Evolutionary conservation across 768 basidiomycete genomes (phyloP).

Genomic region (Auricularia cornea): DNA sequence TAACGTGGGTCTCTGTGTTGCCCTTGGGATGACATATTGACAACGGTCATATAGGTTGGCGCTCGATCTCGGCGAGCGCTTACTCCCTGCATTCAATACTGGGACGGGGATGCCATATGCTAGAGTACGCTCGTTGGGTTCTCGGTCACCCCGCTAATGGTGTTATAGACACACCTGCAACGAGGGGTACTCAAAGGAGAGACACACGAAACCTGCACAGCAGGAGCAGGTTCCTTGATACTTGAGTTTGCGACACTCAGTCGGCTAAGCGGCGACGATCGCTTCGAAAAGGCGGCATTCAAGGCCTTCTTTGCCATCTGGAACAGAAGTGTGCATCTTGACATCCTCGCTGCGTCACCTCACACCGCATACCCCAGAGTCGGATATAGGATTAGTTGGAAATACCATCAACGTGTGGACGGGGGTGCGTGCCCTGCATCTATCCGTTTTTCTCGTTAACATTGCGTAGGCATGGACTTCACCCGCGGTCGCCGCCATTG

Average conservation of each 20-base stretch:
- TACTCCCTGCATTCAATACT: slow-evolving; percentile 87
- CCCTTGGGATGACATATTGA: background rate
- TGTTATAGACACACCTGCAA: slow-evolving; percentile 65
- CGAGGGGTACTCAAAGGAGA: slow-evolving; percentile 72
- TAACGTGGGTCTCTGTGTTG: background rate
- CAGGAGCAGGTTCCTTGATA: slow-evolving; percentile 87
- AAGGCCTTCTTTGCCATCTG: slow-evolving; percentile 90
- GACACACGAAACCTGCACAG: slow-evolving; percentile 82
- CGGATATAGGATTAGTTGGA: slow-evolving; percentile 75
- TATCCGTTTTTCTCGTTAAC: background rate
- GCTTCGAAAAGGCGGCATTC: slow-evolving; percentile 83
- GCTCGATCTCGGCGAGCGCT: slow-evolving; percentile 73
- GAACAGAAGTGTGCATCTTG: slow-evolving; percentile 56
- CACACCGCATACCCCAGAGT: slow-evolving; percentile 24
- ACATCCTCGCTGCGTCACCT: background rate
- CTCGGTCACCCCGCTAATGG: slow-evolving; percentile 4
- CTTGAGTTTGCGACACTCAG: slow-evolving; percentile 92
- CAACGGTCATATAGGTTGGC: slow-evolving; percentile 59
- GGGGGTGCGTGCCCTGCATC: slow-evolving; percentile 46
- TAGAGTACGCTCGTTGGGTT: slow-evolving; percentile 42
- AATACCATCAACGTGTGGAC: slow-evolving; percentile 79
- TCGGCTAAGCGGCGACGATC: slow-evolving; percentile 79
- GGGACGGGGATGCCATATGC: slow-evolving; percentile 90
- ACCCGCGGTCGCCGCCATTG: slow-evolving; percentile 74
- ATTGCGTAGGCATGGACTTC: slow-evolving; percentile 54